Evolutionary conservation across 106 monocot species (phyloP), one percentile per base, ranked within the genome.

Genomic region (Dendrobium catenatum): DNA sequence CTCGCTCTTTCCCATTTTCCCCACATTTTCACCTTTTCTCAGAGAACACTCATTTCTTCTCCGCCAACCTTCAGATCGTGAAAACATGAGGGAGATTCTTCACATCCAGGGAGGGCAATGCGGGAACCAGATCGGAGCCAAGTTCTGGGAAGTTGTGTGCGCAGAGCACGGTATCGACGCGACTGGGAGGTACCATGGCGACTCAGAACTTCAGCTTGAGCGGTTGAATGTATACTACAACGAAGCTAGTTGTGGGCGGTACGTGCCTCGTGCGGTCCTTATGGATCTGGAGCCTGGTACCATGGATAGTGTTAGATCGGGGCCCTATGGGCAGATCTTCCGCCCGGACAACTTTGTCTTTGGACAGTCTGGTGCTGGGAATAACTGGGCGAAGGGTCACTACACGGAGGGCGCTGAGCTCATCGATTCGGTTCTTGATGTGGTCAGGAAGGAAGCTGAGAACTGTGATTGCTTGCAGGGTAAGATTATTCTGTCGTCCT

Each of bases 351-450:
- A 89, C 79, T 89, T 86, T 66, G 89, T 89, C 43, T 89, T 86
- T 76, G 86, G 86, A 13, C 89, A 89, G 89, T 80, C 80, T 44
- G 86, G 89, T 19, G 89, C 89, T 11, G 87, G 90, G 13, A 90
- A 90, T 79, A 90, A 90, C 87, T 90, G 90, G 90, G 90, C 90
- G 76, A 90, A 90, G 83, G 90, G 90, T 0, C 90, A 90, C 81
- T 90, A 90, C 64, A 90, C 87, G 47, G 90, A 90, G 68, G 90
- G 90, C 44, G 90, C 90, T 2, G 87, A 90, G 78, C 85, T 90
- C 18, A 90, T 90, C 40, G 87, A 90, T 61, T 72, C 86, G 29
- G 88, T 89, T 4, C 86, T 89, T 54, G 88, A 89, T 61, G 88
- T 89, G 47, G 88, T 89, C 58, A 77, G 85, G 46, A 86, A 89